A percentile compares a stretch with the other conserved stretches of the same genome.
Evolutionary conservation across 306 rosid genomes (phyloP).

Genomic region (Casuarina cunninghamiana): DNA sequence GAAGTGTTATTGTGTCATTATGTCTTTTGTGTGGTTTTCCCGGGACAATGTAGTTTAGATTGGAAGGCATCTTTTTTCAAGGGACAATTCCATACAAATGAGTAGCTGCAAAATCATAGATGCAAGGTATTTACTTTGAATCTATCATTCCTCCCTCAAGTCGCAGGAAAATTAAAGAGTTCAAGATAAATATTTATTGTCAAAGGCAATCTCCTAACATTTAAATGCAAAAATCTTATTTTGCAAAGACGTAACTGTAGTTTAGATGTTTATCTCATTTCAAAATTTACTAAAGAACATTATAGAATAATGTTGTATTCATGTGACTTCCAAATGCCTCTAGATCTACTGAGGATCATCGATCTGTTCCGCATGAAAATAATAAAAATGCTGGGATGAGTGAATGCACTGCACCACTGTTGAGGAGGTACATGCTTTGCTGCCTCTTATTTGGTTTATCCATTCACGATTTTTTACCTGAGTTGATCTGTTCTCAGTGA

Average conservation of each 20-base stretch:
- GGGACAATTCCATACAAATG: background rate
- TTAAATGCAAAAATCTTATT: background rate
- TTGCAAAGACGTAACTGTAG: background rate
- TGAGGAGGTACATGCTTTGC: background rate
- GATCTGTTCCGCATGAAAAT: background rate
- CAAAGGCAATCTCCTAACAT: background rate
- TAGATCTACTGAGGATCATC: background rate
- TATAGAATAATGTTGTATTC: background rate
- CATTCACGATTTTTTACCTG: background rate
- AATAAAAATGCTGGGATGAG: slow-evolving; percentile 4
- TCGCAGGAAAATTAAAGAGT: background rate
- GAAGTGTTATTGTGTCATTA: background rate
- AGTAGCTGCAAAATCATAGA: background rate
- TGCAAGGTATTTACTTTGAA: background rate
- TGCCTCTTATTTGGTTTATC: background rate
- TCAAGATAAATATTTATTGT: background rate
- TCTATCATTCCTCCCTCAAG: background rate
- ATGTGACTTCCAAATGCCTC: slow-evolving; percentile 1
- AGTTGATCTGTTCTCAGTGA: background rate
- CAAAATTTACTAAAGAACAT: background rate
- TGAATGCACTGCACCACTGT: slow-evolving; percentile 5
- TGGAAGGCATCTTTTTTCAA: background rate
- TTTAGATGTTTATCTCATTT: background rate
- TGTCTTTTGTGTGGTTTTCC: background rate
- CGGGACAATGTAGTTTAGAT: background rate